These are phyloP conservation scores for Avena atlantica DNA, from an alignment of 176 grass and related monocot genomes.

Conservation along the genomic window DNA sequence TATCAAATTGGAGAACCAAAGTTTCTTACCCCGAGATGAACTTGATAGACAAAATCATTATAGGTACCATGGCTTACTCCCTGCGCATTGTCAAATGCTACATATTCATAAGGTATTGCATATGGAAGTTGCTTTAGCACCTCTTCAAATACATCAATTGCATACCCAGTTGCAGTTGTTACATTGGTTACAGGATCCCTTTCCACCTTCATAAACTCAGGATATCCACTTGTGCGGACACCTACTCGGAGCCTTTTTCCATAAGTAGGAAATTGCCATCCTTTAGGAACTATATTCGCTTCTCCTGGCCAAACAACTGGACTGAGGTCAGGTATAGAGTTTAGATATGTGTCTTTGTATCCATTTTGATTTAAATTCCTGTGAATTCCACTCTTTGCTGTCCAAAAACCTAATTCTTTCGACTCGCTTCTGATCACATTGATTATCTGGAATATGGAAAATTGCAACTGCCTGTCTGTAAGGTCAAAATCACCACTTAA, in stretches of 20 bases:
- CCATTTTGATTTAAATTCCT: constrained; percentile 8
- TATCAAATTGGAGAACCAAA: background rate
- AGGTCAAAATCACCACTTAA: constrained; percentile 59
- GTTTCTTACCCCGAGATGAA: constrained; percentile 42
- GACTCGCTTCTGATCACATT: constrained; percentile 47
- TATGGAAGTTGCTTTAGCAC: constrained; percentile 44
- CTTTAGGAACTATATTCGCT: constrained; percentile 48
- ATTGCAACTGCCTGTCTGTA: constrained; percentile 35
- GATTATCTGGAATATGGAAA: constrained; percentile 59
- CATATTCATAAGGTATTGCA: constrained; percentile 56
- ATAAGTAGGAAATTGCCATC: constrained; percentile 44
- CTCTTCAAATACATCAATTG: constrained; percentile 57
- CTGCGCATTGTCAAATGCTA: constrained; percentile 28
- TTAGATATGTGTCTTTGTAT: constrained; percentile 14
- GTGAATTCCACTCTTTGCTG: constrained; percentile 39
- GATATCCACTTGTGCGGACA: constrained; percentile 45
- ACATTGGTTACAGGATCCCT: constrained; percentile 45
- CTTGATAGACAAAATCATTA: constrained; percentile 56
- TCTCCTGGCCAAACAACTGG: constrained; percentile 59
- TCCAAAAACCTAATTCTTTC: constrained; percentile 63
- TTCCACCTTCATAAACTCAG: constrained; percentile 51
- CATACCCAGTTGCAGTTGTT: constrained; percentile 41
- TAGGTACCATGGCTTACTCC: constrained; percentile 32
- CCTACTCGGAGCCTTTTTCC: constrained; percentile 54
- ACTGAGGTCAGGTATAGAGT: constrained; percentile 29